These are phyloP conservation scores for Cryptosporidium canis DNA, from an alignment of 169 alveolate species.

Conservation along the genomic window DNA sequence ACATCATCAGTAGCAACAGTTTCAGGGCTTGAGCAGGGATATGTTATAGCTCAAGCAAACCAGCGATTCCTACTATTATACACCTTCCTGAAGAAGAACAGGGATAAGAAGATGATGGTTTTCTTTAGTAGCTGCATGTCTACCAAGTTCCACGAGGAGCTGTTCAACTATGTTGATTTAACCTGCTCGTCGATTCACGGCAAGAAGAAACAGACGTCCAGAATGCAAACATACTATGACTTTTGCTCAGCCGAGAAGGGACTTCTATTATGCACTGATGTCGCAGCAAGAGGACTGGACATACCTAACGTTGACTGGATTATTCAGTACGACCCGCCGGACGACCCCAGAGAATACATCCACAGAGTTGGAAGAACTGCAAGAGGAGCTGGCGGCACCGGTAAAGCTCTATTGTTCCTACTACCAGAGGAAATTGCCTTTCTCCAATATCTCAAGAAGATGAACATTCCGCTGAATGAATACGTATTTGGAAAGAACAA, in stretches of 20 bases:
- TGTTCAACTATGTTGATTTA: constrained; percentile 97
- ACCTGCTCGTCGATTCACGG: constrained; percentile 96
- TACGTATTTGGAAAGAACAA: constrained; percentile 95
- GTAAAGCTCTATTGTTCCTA: constrained; percentile 96
- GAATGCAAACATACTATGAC: constrained; percentile 94
- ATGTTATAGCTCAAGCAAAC: constrained; percentile 95
- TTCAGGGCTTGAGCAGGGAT: constrained; percentile 96
- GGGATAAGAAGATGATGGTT: constrained; percentile 95
- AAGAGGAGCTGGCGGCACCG: constrained; percentile 95
- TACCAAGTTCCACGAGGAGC: constrained; percentile 96
- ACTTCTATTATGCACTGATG: constrained; percentile 97
- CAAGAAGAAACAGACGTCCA: constrained; percentile 94
- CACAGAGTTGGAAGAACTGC: constrained; percentile 99
- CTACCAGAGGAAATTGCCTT: constrained; percentile 96
- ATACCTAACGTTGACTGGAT: constrained; percentile 99
- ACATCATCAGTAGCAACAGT: constrained; percentile 90
- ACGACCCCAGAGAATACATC: constrained; percentile 99
- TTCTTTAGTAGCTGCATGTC: constrained; percentile 98
- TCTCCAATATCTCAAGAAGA: constrained; percentile 90
- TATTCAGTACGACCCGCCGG: constrained; percentile 99
- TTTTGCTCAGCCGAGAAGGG: constrained; percentile 94
- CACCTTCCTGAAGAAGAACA: constrained; percentile 95
- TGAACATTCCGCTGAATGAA: constrained; percentile 94
- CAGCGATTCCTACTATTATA: constrained; percentile 94
- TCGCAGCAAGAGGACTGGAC: constrained; percentile 99